Percentiles rank a stretch among this genome's conserved stretches.
Evolutionary conservation across 495 filamentous ascomycete genomes (phyloP).

Genomic region (Xylaria cubensis): DNA sequence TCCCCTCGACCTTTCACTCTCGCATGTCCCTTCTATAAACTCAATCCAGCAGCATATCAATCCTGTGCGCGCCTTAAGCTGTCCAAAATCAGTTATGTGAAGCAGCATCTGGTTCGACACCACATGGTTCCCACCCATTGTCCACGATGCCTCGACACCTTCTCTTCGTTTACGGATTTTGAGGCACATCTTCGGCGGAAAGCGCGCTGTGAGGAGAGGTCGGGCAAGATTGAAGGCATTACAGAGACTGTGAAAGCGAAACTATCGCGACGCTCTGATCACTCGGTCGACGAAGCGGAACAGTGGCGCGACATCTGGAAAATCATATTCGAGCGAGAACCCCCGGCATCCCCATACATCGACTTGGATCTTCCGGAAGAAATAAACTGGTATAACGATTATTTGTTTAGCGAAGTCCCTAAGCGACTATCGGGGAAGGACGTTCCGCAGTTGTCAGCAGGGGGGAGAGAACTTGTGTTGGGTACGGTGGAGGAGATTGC

Average conservation of each 20-base stretch:
- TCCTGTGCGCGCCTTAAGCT: not conserved
- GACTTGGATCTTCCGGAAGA: constrained; percentile 1
- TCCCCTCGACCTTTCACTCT: not conserved
- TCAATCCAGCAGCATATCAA: not conserved
- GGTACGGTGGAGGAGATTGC: not conserved
- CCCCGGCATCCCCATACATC: not conserved
- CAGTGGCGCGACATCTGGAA: not conserved
- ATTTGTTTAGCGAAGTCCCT: not conserved
- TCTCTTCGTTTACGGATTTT: not conserved
- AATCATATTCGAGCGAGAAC: not conserved
- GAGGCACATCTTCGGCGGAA: not conserved
- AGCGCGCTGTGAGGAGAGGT: not conserved
- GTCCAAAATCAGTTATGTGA: constrained; percentile 12
- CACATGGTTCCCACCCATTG: not conserved
- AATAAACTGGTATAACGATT: not conserved
- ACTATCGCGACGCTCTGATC: not conserved
- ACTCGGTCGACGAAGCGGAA: not conserved
- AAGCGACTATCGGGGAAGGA: not conserved
- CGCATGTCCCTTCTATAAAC: not conserved
- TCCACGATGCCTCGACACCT: not conserved
- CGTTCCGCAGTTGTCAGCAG: not conserved
- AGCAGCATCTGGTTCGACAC: not conserved
- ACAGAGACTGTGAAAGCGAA: not conserved
- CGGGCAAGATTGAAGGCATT: not conserved
- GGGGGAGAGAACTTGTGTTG: not conserved